Base-by-base conservation (phyloP, 2,329 filamentous ascomycete genomes). In the Spiromastix sp. region DNA sequence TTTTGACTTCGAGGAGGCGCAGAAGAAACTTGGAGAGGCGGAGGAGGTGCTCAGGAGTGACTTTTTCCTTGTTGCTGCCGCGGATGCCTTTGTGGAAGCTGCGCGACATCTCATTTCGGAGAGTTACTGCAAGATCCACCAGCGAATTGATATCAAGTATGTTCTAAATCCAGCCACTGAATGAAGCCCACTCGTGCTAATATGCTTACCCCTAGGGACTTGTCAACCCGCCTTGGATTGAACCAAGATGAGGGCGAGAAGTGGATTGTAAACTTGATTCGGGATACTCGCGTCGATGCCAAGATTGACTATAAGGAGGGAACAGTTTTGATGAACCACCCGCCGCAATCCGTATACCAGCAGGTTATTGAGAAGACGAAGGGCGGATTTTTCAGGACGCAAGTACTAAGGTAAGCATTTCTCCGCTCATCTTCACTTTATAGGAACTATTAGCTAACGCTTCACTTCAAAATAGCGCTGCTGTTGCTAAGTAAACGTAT, bases 291-390 rank as follows among this genome's bases (percentile, higher is more conserved):
- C 44, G 83, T 98, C 44, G 91, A 98, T 57, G 91, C 91, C 54
- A 98, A 98, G 77, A 96, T 96, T 59, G 91, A 98, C 68, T 95
- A 93, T 70, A 85, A 96, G 71, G 85, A 93, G 66, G 91, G 91
- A 56, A 96, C 91, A 36, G 91, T 98, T 35, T 79, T 96, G 50
- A 98, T 98, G 89, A 96, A 98, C 71, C 91, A 98, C 68, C 91
- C 89, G 34, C 89, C 91, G 43, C 91, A 93, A 70, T 94, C 86
- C 45, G 89, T 98, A 48, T 96, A 98, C 67, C 89, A 95, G 69
- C 89, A 98, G 66, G 91, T 98, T 54, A 98, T 98, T 56, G 91
- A 98, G 75, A 79, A 86, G 67, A 98, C 91, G 40, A 96, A 96
- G 77, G 91, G 91, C 46, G 87, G 85, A 39, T 96, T 96, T 75